Conservation (phyloP, 2,329 filamentous ascomycete genomes). For the Colletotrichum tropicale region DNA sequence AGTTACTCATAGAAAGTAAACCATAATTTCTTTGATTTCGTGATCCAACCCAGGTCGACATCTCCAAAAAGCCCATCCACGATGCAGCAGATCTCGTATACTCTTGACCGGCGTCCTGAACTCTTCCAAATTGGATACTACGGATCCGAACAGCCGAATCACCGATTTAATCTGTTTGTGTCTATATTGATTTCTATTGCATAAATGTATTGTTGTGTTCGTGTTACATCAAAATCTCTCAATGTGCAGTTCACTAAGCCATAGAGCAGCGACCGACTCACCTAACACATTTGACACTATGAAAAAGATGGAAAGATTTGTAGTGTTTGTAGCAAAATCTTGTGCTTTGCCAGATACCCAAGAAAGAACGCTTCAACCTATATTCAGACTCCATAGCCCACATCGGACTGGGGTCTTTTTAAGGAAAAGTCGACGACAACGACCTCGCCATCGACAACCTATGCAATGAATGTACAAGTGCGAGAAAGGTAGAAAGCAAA, state of each 20-base stretch:
- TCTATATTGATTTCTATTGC: not conserved
- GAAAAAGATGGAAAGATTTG: too few species aligned
- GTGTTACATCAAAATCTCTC: not conserved
- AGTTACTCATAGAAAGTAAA: too few species aligned
- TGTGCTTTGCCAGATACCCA: too few species aligned
- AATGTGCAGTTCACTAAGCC: not conserved
- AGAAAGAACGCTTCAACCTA: not conserved
- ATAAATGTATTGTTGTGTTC: not conserved
- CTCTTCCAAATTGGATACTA: too few species aligned
- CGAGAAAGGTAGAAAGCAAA: not conserved
- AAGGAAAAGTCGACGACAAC: not conserved
- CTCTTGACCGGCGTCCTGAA: too few species aligned
- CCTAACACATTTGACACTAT: too few species aligned
- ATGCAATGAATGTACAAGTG: not conserved
- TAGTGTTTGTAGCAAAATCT: too few species aligned
- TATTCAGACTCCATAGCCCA: not conserved
- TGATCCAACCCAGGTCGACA: not conserved
- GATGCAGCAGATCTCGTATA: too few species aligned
- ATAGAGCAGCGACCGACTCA: too few species aligned
- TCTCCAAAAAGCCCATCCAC: not conserved
- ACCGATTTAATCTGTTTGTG: not conserved
- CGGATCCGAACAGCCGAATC: not conserved
- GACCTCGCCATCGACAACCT: not conserved
- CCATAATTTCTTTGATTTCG: rapidly evolving
- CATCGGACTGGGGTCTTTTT: not conserved